A percentile compares a stretch with the other conserved stretches of the same genome.
Evolutionary conservation across 2,329 filamentous ascomycete genomes (phyloP).

Genomic region (Colletotrichum sp.): DNA sequence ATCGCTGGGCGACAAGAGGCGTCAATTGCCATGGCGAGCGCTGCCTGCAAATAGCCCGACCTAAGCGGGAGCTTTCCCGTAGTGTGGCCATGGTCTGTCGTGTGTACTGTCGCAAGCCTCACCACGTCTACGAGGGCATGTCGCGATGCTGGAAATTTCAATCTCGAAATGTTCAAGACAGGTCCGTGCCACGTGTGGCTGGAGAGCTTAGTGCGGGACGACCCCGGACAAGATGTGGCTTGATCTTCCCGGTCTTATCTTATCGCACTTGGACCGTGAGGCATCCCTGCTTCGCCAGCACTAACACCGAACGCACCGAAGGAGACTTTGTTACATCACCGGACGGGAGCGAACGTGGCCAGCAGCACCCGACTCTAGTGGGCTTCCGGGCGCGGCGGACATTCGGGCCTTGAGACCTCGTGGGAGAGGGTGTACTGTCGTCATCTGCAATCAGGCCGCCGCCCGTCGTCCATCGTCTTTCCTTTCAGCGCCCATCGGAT

Average conservation of each 20-base stretch:
- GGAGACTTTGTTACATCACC: background rate
- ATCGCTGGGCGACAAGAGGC: conserved; percentile 36
- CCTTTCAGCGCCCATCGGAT: background rate
- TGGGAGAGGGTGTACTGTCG: conserved; percentile 3
- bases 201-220: background rate
- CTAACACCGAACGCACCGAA: background rate
- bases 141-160: conserved; percentile 23
- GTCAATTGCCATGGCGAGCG: conserved; percentile 29
- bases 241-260: background rate
- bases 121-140: conserved; percentile 4
- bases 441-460: conserved; percentile 5
- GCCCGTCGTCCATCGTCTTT: background rate
- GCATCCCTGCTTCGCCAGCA: background rate
- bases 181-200: conserved; percentile 20
- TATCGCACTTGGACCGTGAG: background rate
- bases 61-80: conserved; percentile 43
- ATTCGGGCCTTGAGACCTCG: conserved; percentile 3
- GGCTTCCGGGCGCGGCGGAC: conserved; percentile 4
- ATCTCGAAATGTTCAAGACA: conserved; percentile 17
- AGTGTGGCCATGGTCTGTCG: conserved; percentile 43
- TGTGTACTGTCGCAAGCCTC: conserved; percentile 1
- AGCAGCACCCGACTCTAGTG: background rate
- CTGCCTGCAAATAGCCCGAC: conserved; percentile 33
- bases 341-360: background rate
- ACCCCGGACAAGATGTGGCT: background rate